phyloP scores from a whole-genome alignment of 2,329 filamentous ascomycete genomes.

The Dactylonectria macrodidyma region DNA sequence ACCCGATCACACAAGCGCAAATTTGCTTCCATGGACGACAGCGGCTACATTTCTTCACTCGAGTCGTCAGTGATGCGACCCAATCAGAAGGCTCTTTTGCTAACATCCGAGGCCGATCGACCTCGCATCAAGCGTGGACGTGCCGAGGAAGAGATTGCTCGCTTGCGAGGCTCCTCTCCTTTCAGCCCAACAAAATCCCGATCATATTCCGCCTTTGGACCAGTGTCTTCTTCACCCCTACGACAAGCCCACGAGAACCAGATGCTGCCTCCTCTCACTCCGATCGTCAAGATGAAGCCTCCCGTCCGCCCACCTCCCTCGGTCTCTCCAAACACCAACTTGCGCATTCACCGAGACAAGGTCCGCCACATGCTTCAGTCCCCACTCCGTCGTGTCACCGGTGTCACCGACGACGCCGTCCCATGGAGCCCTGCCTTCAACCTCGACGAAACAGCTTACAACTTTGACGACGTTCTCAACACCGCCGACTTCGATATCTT shows the following conservation, averaged over 20 bases:
- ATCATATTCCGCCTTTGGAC: conserved; percentile 65
- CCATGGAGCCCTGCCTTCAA: conserved; percentile 79
- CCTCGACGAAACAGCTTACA: conserved; percentile 70
- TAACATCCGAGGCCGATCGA: conserved; percentile 86
- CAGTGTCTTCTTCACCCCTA: conserved; percentile 78
- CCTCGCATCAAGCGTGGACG: conserved; percentile 88
- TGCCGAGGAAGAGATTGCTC: conserved; percentile 95
- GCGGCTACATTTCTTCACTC: conserved; percentile 96
- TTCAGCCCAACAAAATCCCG: conserved; percentile 87
- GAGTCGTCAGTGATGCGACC: conserved; percentile 90
- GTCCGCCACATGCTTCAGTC: conserved; percentile 88
- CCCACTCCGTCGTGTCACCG: conserved; percentile 69
- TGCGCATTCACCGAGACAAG: conserved; percentile 88
- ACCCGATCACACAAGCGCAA: conserved; percentile 81
- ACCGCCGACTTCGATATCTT: conserved; percentile 76
- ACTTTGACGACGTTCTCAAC: conserved; percentile 63
- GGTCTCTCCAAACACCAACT: conserved; percentile 92
- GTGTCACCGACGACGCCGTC: conserved; percentile 60
- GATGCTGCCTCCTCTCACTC: conserved; percentile 84
- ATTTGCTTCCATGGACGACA: conserved; percentile 86
- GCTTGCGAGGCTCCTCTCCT: conserved; percentile 91
- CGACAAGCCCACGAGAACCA: conserved; percentile 70
- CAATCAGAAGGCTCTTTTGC: conserved; percentile 73
- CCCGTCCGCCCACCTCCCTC: conserved; percentile 74
- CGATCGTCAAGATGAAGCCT: conserved; percentile 84